phyloP scores from a whole-genome alignment of 176 grass and related monocot genomes.

The Triticum dicoccoides region DNA sequence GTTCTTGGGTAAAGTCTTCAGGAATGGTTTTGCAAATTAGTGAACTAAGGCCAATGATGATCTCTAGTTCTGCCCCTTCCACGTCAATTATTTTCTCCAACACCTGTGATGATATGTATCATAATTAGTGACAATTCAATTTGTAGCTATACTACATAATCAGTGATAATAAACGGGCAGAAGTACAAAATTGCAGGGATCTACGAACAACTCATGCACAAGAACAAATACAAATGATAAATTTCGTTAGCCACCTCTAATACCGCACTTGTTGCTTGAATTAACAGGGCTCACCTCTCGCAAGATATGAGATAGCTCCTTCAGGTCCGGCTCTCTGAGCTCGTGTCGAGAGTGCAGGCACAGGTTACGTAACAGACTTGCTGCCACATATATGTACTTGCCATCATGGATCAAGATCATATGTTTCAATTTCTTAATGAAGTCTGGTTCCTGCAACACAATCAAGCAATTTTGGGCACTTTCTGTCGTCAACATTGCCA shows the following conservation, averaged over 20 bases:
- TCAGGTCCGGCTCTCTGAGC: neutral
- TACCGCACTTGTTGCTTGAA: neutral
- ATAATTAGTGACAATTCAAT: neutral
- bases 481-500: neutral
- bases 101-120: neutral
- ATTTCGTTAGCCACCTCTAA: neutral
- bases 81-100: neutral
- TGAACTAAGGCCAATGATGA: constrained; percentile 9
- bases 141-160: neutral
- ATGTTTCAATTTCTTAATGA: neutral
- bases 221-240: too few relatives aligned
- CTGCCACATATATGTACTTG: neutral
- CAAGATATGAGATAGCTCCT: neutral
- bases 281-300: neutral
- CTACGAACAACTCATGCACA: neutral
- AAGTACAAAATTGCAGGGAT: neutral
- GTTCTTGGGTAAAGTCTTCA: neutral
- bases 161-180: neutral
- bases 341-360: neutral
- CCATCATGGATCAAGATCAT: neutral
- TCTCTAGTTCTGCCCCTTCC: constrained; percentile 1
- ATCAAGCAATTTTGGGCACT: neutral
- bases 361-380: neutral
- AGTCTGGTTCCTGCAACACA: neutral
- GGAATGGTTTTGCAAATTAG: neutral